These are phyloP conservation scores for Neophaeococcomyces mojaviensis DNA, from an alignment of 2,329 filamentous ascomycete species.

Conservation along the genomic window DNA sequence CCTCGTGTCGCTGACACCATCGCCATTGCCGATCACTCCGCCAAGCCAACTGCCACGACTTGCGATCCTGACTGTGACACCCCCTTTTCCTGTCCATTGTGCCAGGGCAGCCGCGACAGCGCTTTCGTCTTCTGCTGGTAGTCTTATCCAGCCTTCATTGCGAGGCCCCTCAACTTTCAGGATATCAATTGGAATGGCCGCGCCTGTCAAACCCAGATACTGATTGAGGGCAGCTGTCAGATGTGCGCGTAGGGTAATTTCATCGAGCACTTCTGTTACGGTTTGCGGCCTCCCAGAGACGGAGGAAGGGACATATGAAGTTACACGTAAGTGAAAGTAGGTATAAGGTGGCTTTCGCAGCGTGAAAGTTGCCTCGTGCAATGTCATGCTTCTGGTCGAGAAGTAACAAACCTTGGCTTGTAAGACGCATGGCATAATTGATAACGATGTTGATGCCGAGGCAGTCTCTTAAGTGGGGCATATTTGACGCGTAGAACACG, in stretches of 20 bases:
- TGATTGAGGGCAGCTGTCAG: conserved; percentile 40
- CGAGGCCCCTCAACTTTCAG: conserved; percentile 29
- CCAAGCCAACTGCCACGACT: conserved; percentile 21
- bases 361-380: conserved; percentile 15
- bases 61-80: conserved; percentile 19
- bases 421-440: background rate
- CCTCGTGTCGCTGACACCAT: conserved; percentile 6
- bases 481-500: too few species aligned
- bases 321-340: conserved; percentile 26
- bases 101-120: conserved; percentile 38
- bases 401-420: background rate
- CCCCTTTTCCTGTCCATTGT: conserved; percentile 32
- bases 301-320: conserved; percentile 12
- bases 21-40: conserved; percentile 11
- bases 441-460: too few species aligned
- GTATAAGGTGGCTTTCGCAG: conserved; percentile 24
- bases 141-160: conserved; percentile 34
- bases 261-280: conserved; percentile 28
- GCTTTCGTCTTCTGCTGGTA: conserved; percentile 37
- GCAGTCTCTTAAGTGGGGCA: too few species aligned
- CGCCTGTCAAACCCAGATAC: conserved; percentile 41
- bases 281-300: conserved; percentile 12
- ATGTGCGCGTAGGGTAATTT: conserved; percentile 40
- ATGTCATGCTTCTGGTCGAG: background rate
- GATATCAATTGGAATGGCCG: conserved; percentile 41